Base-by-base conservation (phyloP, 805 yeast genomes). In the Kazachstania africana region DNA sequence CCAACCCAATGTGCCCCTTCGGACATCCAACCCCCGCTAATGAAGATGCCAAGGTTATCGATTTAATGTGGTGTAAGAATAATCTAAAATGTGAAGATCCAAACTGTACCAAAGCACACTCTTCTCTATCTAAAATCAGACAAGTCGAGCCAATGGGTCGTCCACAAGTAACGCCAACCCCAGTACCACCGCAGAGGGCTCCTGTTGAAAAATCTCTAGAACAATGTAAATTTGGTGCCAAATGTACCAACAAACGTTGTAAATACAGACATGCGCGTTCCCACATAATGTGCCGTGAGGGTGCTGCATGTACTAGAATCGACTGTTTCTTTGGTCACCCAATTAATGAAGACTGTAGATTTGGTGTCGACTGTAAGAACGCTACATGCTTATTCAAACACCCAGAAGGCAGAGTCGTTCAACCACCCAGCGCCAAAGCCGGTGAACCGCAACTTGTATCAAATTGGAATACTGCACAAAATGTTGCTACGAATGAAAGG, bases 1-100 rank as follows among this genome's bases (percentile, higher is more conserved):
- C 81, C 16, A 81, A 80, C 47, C 83, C 75, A 38, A 59, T 72
- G 39, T 85, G 95, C 62, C 83, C 85, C 18, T 83, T 77, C 60
- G 95, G 85, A 16, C 95, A 85, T 51, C 95, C 96, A 27, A 82
- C 94, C 0, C 91, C 93, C 2, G 79, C 83, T 12, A 82, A 79
- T 57, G 71, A 67, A 39, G 74, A 69, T 38, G 84, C 85, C 18
- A 72, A 75, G 44, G 82, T 84, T 25, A 61, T 70, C 12, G 66
- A 68, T 12, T 59, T 70, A 29, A 78, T 73, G 42, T 81, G 94
- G 94, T 85, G 95, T 62, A 60, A 75, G 6, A 72, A 64, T 23
- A 81, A 81, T 41, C 67, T 77, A 42, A 54, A 58, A 14, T 85
- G 95, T 60, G 42, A 56, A 16, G 72, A 83, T 48, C 53, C 66